Evolutionary conservation across 2,329 filamentous ascomycete genomes (phyloP).

Genomic region (Triangularia setosa): DNA sequence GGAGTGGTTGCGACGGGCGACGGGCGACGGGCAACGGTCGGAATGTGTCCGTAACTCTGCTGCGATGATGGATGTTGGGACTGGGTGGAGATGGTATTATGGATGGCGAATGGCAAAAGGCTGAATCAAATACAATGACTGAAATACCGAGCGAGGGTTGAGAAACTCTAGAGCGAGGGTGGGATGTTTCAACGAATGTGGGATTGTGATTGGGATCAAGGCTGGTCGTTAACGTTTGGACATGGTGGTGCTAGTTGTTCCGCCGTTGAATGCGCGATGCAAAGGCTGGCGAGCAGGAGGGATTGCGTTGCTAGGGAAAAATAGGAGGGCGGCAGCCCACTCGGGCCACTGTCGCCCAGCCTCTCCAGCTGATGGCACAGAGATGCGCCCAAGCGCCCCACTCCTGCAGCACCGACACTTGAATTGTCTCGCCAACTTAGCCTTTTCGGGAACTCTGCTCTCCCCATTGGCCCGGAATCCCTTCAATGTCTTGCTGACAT

Average conservation of each 20-base stretch:
- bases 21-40: conserved; percentile 4
- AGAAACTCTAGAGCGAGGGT: neutral
- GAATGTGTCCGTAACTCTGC: conserved; percentile 3
- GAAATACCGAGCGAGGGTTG: neutral
- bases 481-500: neutral
- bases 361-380: neutral
- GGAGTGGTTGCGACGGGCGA: conserved; percentile 6
- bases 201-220: neutral
- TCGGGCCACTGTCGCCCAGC: neutral
- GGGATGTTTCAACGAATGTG: conserved; percentile 5
- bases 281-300: conserved; percentile 14
- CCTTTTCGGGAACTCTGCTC: neutral
- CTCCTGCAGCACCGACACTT: neutral
- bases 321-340: too few relatives aligned
- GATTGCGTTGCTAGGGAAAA: conserved; percentile 29
- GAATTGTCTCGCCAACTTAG: neutral
- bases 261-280: conserved; percentile 22
- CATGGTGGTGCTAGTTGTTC: conserved; percentile 13
- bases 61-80: neutral
- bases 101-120: neutral
- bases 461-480: neutral
- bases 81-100: neutral
- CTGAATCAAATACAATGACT: neutral
- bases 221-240: neutral
- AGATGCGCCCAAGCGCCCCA: neutral